Evolutionary conservation across 176 grass and related monocot genomes (phyloP).

Genomic region (Pontederia paniculata): DNA sequence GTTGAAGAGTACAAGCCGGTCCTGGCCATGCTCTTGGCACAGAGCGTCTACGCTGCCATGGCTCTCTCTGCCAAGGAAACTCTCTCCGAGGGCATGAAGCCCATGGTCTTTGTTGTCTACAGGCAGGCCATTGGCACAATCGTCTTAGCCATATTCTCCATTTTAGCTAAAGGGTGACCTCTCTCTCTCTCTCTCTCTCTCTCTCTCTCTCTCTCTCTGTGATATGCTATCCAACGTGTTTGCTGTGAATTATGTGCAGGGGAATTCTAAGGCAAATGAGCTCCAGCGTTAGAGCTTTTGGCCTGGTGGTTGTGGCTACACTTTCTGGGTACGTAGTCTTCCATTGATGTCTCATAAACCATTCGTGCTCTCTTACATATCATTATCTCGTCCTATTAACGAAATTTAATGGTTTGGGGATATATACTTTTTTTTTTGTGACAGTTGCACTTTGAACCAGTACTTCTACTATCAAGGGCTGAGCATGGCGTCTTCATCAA

Average conservation of each 20-base stretch:
- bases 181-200: constrained; percentile 7
- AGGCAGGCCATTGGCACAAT: constrained; percentile 42
- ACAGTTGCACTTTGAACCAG: constrained; percentile 50
- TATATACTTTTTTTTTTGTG: background rate
- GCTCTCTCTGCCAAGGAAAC: constrained; percentile 41
- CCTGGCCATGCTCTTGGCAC: constrained; percentile 55
- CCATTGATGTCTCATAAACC: too few relatives aligned
- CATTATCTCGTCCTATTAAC: background rate
- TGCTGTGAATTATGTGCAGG: constrained; percentile 23
- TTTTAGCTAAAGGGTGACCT: constrained; percentile 26
- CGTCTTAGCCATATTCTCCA: constrained; percentile 27
- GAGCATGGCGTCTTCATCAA: constrained; percentile 34
- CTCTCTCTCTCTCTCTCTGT: constrained; percentile 7
- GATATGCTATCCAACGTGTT: background rate
- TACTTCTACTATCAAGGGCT: constrained; percentile 47
- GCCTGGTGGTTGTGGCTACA: constrained; percentile 49
- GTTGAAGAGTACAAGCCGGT: constrained; percentile 45
- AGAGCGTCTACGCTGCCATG: constrained; percentile 62
- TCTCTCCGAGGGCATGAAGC: constrained; percentile 52
- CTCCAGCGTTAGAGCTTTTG: constrained; percentile 34
- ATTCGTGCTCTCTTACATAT: too few relatives aligned
- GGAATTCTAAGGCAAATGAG: constrained; percentile 24
- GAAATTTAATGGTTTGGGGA: background rate
- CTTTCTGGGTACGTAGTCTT: constrained; percentile 45
- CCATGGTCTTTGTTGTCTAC: constrained; percentile 79